A percentile compares a stretch with the other conserved stretches of the same genome.
These are phyloP conservation scores for Pulveroboletus sp. DNA, from an alignment of 768 basidiomycete species.

Conservation along the genomic window DNA sequence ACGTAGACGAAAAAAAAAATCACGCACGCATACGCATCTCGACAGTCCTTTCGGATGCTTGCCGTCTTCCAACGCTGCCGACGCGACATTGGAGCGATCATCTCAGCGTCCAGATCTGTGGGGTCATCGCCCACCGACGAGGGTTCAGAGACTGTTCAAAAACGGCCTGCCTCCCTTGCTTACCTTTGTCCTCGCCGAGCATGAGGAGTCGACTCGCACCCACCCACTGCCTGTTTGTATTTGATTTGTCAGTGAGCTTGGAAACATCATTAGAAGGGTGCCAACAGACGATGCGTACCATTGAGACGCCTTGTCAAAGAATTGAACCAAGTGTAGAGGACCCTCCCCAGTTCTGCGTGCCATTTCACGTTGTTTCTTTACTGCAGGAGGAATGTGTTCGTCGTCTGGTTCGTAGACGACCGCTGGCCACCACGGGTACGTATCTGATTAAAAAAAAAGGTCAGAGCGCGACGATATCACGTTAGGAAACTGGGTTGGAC, in stretches of 20 bases:
- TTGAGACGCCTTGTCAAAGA: conserved; percentile 64
- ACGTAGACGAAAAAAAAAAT: background rate
- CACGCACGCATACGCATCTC: conserved; percentile 58
- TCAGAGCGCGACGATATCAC: conserved; percentile 1
- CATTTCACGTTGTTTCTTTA: conserved; percentile 27
- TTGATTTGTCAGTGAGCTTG: conserved; percentile 23
- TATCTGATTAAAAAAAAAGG: conserved; percentile 37
- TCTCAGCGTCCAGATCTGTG: conserved; percentile 64
- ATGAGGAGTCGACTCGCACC: conserved; percentile 49
- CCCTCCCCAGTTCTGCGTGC: conserved; percentile 36
- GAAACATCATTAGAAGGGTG: background rate
- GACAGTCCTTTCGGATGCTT: conserved; percentile 48
- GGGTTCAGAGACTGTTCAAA: background rate
- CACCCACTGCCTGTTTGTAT: conserved; percentile 51
- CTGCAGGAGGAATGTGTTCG: conserved; percentile 44
- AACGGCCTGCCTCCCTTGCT: conserved; percentile 14
- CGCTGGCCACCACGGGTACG: conserved; percentile 87
- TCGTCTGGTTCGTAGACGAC: conserved; percentile 66
- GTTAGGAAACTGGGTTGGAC: conserved; percentile 11
- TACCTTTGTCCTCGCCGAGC: conserved; percentile 69
- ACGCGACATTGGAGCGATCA: conserved; percentile 48
- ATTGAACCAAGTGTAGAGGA: conserved; percentile 64
- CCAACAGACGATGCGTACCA: conserved; percentile 41
- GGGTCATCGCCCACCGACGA: background rate
- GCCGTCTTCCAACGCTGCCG: conserved; percentile 59